Evolutionary conservation across 768 basidiomycete genomes (phyloP), one percentile per base, ranked within the genome.

Genomic region (Calvatia gigantea): DNA sequence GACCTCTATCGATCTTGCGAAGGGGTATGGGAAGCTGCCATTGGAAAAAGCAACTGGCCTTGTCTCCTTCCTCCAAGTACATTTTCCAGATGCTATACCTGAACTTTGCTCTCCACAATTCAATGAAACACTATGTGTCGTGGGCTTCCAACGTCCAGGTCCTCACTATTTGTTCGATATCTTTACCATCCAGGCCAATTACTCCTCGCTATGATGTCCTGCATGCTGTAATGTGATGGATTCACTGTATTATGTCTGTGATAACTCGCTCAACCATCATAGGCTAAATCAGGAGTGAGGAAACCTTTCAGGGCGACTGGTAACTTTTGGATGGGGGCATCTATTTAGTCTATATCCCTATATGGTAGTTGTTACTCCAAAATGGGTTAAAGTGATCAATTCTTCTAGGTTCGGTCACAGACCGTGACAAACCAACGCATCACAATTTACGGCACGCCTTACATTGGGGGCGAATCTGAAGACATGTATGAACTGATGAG

Each of bases 71-170:
- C 90, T 32, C 90, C 90, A 0, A 84, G 82, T 68, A 83, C 84
- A 7, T 92, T 88, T 69, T 90, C 90, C 51, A 81, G 89, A 60
- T 92, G 89, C 67, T 92, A 90, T 65, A 68, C 82, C 50, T 90
- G 66, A 70, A 35, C 39, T 8, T 38, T n/a, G 21, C 31, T 28
- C 19, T 25, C 46, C 14, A 21, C 46, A 23, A 17, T 35, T n/a
- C 12, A 31, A 28, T 5, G 27, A 35, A 17, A 7, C 8, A 55
- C 48, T 47, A 39, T 56, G 60, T 33, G 50, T 46, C n/a, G 38
- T 49, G 42, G 32, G 21, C 39, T 51, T 51, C 35, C 45, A 49
- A 54, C 31, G 43, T 48, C 57, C 46, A 44, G 29, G 39, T 25
- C 6, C 23, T 21, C 19, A 42, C 23, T 42, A 9, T 23, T 42